Percentiles rank a stretch among this genome's conserved stretches.
These are phyloP conservation scores for Apiospora saccharicola DNA, from an alignment of 2,329 filamentous ascomycete genomes.

Conservation along the genomic window DNA sequence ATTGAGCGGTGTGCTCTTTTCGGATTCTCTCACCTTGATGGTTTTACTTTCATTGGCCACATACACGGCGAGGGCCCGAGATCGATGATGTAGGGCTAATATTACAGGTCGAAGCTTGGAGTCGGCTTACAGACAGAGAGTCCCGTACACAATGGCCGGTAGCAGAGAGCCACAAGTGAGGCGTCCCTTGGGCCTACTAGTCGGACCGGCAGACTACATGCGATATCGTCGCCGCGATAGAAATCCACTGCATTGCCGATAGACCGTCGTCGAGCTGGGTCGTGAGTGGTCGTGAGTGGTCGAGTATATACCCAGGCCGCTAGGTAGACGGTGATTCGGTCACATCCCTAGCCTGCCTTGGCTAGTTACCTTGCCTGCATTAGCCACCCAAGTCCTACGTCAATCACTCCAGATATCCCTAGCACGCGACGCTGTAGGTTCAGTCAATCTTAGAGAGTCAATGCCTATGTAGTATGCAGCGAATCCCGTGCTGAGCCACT, in stretches of 20 bases:
- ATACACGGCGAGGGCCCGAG: neutral
- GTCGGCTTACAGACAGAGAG: neutral
- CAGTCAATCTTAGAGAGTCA: slow-evolving; percentile 19
- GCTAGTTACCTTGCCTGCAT: slow-evolving; percentile 13
- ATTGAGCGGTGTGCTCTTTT: slow-evolving; percentile 12
- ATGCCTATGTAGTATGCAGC: neutral
- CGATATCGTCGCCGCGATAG: neutral
- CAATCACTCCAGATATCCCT: slow-evolving; percentile 19
- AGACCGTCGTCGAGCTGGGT: neutral
- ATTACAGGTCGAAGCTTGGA: neutral
- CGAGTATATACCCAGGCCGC: neutral
- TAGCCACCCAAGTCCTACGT: slow-evolving; percentile 19
- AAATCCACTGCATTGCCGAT: slow-evolving; percentile 16
- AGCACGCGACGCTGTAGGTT: slow-evolving; percentile 4
- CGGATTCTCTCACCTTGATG: neutral
- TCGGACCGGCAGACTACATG: slow-evolving; percentile 9
- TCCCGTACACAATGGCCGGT: neutral
- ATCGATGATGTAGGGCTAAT: neutral
- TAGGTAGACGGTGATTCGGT: slow-evolving; percentile 17
- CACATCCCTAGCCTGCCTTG: slow-evolving; percentile 16
- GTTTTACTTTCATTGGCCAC: neutral
- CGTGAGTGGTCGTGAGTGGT: neutral
- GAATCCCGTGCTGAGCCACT: slow-evolving; percentile 8
- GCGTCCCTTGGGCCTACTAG: neutral
- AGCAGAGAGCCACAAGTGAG: neutral